These are phyloP conservation scores for Xylariomycetidae sp. DNA, from an alignment of 2,329 filamentous ascomycete species.

Conservation along the genomic window DNA sequence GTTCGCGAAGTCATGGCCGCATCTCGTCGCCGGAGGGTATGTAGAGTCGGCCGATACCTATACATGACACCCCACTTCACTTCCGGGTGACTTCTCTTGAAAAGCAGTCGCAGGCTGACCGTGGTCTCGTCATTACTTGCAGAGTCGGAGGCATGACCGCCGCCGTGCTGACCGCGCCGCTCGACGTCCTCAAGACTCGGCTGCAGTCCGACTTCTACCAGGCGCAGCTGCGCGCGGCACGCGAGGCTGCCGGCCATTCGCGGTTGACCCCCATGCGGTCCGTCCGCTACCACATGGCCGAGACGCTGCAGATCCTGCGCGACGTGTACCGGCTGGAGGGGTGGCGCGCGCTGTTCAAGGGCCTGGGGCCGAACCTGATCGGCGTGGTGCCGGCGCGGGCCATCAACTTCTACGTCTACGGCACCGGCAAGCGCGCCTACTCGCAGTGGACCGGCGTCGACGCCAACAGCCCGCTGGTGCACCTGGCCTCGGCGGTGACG, in stretches of 20 bases:
- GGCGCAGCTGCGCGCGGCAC: conserved; percentile 64
- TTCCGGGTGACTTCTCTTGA: not conserved
- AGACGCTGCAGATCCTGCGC: conserved; percentile 80
- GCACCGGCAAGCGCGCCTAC: conserved; percentile 81
- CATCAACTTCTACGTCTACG: conserved; percentile 93
- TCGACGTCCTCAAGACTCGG: conserved; percentile 90
- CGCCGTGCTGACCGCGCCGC: conserved; percentile 84
- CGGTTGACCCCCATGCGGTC: conserved; percentile 59
- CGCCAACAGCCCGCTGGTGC: conserved; percentile 66
- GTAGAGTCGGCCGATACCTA: conserved; percentile 21
- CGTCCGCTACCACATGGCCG: conserved; percentile 67
- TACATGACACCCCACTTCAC: not conserved
- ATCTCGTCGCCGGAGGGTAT: conserved; percentile 87
- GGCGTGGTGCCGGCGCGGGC: conserved; percentile 84
- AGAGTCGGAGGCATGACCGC: conserved; percentile 88
- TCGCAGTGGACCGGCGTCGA: conserved; percentile 68
- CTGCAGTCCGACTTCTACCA: conserved; percentile 95
- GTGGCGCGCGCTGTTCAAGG: conserved; percentile 84
- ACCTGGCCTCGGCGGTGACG: conserved; percentile 67
- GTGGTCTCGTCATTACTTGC: too few relatives aligned
- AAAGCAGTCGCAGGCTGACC: too few relatives aligned
- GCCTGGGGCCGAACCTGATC: conserved; percentile 81
- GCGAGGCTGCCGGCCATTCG: conserved; percentile 52
- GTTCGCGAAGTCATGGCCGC: conserved; percentile 77
- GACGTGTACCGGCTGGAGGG: conserved; percentile 78